Base-by-base conservation (phyloP, 192 early-diverging fungal species). In the Coemansia sp. region DNA sequence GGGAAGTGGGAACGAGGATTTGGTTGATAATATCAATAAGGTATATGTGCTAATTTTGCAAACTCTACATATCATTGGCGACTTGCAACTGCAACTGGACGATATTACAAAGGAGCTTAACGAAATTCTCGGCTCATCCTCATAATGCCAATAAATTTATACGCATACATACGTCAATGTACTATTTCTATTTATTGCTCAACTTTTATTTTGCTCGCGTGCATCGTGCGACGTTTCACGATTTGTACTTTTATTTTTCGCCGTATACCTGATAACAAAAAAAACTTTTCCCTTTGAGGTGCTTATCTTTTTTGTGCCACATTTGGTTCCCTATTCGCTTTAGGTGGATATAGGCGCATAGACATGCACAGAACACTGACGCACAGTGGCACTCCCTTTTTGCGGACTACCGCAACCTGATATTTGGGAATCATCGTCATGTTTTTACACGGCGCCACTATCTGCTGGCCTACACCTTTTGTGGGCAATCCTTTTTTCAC, bases 61-160 rank as follows among this genome's bases (percentile, higher is more conserved):
- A 10, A 76, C 74, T 1, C 62, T 73, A 32, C 66, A 61, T 38
- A 61, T 76, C 38, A 81, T 76, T 36, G 61, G 60, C 45, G 67
- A 76, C 23, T 44, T 81, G 3, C 74, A 76, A 60, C 70, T 81
- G n/a, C 78, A 73, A 55, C 68, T 81, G 6, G 78, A 81, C 29
- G 67, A 76, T 12, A 76, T 81, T 11, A 76, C 68, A 10, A 66
- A 50, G n/a, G 73, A 71, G 57, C 69, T 80, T 23, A 62, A 80
- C 38, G 44, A 53, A 9, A 80, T 80, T 64, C 67, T 78, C 25
- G 64, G 61, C 32, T 31, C 29, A 31, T 59, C 57, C 1, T 4
- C 17, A 34, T 31, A 31, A 15, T 15, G 32, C 57, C 11, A n/a
- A 36, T 15, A 34, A 59, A 31, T 14, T 14, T 53, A 53, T 14